These are phyloP conservation scores for Trypanosoma melophagium DNA, from an alignment of 208 protist genomes.

Conservation along the genomic window DNA sequence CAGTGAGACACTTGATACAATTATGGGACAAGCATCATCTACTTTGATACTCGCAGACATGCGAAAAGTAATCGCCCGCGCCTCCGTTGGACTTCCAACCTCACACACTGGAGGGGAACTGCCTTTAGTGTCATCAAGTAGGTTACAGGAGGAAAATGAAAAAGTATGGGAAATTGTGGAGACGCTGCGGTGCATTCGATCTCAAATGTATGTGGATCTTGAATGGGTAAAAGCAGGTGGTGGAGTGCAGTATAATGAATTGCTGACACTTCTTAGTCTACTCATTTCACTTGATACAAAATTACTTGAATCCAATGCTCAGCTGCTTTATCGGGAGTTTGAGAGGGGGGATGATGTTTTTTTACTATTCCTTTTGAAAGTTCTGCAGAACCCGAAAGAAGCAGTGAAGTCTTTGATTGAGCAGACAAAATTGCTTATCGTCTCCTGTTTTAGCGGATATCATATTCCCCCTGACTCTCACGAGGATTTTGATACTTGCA, in stretches of 20 bases:
- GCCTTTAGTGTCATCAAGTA: slow-evolving; percentile 29
- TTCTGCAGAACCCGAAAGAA: slow-evolving; percentile 32
- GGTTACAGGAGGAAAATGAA: slow-evolving; percentile 38
- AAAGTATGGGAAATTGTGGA: slow-evolving; percentile 52
- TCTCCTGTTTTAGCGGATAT: slow-evolving; percentile 6
- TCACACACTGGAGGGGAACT: slow-evolving; percentile 17
- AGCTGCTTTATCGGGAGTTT: slow-evolving; percentile 38
- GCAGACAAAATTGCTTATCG: slow-evolving; percentile 26
- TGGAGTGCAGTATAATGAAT: slow-evolving; percentile 43
- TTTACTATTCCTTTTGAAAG: slow-evolving; percentile 43
- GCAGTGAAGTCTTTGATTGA: slow-evolving; percentile 27
- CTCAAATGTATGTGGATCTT: slow-evolving; percentile 41
- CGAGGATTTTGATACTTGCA: not conserved
- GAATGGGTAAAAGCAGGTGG: slow-evolving; percentile 62
- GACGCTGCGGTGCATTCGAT: slow-evolving; percentile 51
- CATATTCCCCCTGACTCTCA: too few species aligned
- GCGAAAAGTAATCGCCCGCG: slow-evolving; percentile 41
- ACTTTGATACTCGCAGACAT: slow-evolving; percentile 24
- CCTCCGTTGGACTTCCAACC: slow-evolving; percentile 41
- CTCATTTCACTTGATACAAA: slow-evolving; percentile 43
- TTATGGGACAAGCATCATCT: not conserved
- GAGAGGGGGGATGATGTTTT: slow-evolving; percentile 34
- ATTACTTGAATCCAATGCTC: slow-evolving; percentile 26
- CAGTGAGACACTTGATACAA: slow-evolving; percentile 6
- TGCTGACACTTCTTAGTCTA: slow-evolving; percentile 53